Conservation (phyloP, 2,329 filamentous ascomycete genomes). For the Onygenales sp. region DNA sequence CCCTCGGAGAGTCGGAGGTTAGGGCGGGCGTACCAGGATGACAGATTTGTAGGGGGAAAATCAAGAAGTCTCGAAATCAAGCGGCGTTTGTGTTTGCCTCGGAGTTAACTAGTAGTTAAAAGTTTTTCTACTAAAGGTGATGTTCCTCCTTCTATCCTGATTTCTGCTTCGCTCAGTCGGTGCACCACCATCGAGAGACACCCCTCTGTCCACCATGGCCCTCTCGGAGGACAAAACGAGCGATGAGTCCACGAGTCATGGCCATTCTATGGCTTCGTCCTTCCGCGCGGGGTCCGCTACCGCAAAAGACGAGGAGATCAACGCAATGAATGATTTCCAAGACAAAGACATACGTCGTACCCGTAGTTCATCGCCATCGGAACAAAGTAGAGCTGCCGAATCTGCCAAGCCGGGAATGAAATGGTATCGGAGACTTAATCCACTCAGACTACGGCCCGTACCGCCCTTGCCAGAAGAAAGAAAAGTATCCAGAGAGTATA, state of each 20-base stretch:
- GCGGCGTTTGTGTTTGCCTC: too few species aligned
- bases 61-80: too few species aligned
- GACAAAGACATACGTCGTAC: not conserved
- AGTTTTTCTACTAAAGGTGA: too few species aligned
- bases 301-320: not conserved
- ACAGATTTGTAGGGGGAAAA: too few species aligned
- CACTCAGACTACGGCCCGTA: slow-evolving; percentile 35
- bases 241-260: not conserved
- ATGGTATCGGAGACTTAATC: slow-evolving; percentile 36
- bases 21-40: too few species aligned
- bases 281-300: not conserved
- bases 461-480: slow-evolving; percentile 49
- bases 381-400: slow-evolving; percentile 1
- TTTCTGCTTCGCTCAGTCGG: too few species aligned
- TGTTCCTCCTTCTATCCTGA: too few species aligned
- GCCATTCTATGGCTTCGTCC: not conserved
- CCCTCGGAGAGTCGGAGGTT: too few species aligned
- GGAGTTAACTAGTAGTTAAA: too few species aligned
- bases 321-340: not conserved
- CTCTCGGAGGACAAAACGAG: not conserved
- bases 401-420: slow-evolving; percentile 6
- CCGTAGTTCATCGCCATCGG: not conserved
- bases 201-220: not conserved
- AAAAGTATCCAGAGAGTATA: slow-evolving; percentile 56
- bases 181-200: too few species aligned